These are phyloP conservation scores for Pythium aphanidermatum DNA, from an alignment of 352 stramenopile species.

Conservation along the genomic window DNA sequence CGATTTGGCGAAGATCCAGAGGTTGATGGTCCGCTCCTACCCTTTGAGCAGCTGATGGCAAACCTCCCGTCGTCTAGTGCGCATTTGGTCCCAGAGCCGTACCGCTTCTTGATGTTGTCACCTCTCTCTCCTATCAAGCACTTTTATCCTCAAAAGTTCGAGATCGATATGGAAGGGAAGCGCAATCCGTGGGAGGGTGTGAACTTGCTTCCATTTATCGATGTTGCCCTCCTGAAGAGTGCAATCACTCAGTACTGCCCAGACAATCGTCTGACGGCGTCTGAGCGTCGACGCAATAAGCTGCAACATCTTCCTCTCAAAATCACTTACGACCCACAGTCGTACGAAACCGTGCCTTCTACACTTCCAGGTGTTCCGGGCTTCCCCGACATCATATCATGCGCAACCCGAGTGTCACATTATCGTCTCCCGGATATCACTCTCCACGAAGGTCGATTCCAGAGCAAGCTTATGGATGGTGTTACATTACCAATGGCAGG, in stretches of 20 bases:
- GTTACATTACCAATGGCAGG: conserved; percentile 68
- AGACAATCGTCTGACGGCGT: conserved; percentile 81
- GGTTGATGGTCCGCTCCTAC: conserved; percentile 84
- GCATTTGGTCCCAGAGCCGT: conserved; percentile 93
- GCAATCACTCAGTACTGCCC: conserved; percentile 92
- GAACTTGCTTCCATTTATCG: conserved; percentile 98
- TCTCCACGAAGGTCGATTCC: conserved; percentile 44
- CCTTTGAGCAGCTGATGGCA: conserved; percentile 97
- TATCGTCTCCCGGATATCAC: conserved; percentile 48
- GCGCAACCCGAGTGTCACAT: conserved; percentile 54
- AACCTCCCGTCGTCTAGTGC: conserved; percentile 94
- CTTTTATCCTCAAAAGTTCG: conserved; percentile 88
- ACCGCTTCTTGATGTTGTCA: conserved; percentile 94
- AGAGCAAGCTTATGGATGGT: conserved; percentile 66
- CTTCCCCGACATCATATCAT: conserved; percentile 60
- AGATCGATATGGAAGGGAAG: conserved; percentile 86
- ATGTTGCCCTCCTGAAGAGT: conserved; percentile 87
- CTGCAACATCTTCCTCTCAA: conserved; percentile 57
- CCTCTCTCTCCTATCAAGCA: conserved; percentile 95
- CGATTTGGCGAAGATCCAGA: conserved; percentile 79
- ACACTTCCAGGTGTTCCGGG: conserved; percentile 51
- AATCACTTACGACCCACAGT: conserved; percentile 83
- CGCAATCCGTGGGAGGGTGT: conserved; percentile 98
- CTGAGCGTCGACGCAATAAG: conserved; percentile 90
- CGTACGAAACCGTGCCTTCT: conserved; percentile 60